Base-by-base conservation (phyloP, 2,329 filamentous ascomycete genomes). In the Fusarium lateritium region DNA sequence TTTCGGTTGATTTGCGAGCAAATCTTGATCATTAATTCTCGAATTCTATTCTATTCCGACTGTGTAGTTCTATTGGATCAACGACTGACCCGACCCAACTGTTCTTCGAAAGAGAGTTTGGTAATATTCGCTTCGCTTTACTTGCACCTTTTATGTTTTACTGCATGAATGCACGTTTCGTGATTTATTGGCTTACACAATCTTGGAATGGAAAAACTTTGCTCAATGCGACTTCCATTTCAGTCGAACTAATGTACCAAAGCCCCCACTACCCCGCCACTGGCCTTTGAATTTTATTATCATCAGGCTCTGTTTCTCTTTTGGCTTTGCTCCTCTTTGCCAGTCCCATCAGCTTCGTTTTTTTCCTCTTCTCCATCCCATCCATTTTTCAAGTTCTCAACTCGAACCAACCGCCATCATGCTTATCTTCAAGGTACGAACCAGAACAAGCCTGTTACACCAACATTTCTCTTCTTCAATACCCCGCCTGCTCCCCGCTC, bases 351-450 rank as follows among this genome's bases (percentile, higher is more conserved):
- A 67, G 65, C 54, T 60, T 69, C 61, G 28, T 33, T 34, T 62
- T 53, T 50, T 60, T 55, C 50, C 57, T 62, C 46, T 44, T 39
- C 31, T 49, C 45, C 50, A 68, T 55, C 61, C 47, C 56, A 69
- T 62, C 60, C 21, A 62, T 62, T 42, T 57, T 55, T 61, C 70
- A 64, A 70, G 56, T 58, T 65, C 66, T 54, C 67, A 54, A 52
- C 40, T 44, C 61, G 64, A 69, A 57, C 55, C 73, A 75, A 78
- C 80, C 82, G 82, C 77, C 87, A 91, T 83, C 76, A 93, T 93
- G 91, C 86, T 92, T 80, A 92, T 93, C 79, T 93, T 81, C 88
- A 90, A 85, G 83, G 91, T 92, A 81, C 38, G 61, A 19, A 64
- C 83, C 7, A 14, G 22, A 22, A 60, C 42, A 36, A 31, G 13